Evolutionary conservation across 805 yeast genomes (phyloP).

Genomic region (Candida hungchunana): DNA sequence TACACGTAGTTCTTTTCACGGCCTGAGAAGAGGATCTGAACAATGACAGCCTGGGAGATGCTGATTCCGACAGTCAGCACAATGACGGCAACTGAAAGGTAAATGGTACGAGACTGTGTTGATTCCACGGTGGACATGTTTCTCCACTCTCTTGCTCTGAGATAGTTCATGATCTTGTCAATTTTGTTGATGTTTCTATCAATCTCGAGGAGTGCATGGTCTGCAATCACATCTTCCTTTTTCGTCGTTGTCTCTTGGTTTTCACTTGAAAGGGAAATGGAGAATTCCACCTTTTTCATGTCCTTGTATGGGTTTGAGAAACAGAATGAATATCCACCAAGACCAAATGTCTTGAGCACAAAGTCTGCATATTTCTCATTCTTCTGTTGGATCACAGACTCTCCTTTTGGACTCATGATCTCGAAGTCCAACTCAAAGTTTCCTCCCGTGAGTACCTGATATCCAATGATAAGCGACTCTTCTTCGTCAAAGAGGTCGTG

Average conservation of each 20-base stretch:
- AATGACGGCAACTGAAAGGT: conserved; percentile 69
- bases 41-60: conserved; percentile 70
- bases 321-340: conserved; percentile 65
- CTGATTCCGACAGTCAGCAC: conserved; percentile 74
- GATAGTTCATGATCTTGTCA: conserved; percentile 66
- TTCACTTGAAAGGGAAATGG: conserved; percentile 45
- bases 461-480: conserved; percentile 37
- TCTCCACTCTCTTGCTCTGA: conserved; percentile 95
- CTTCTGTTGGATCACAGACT: conserved; percentile 42
- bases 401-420: conserved; percentile 51
- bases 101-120: conserved; percentile 74
- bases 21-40: conserved; percentile 70
- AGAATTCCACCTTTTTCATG: conserved; percentile 60
- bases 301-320: conserved; percentile 62
- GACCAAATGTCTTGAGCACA: conserved; percentile 49
- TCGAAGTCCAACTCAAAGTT: conserved; percentile 63
- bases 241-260: conserved; percentile 30
- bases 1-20: conserved; percentile 38
- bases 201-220: conserved; percentile 51
- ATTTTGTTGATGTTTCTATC: conserved; percentile 56
- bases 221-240: conserved; percentile 48
- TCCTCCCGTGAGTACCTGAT: conserved; percentile 58
- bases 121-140: conserved; percentile 87
- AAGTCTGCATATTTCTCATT: conserved; percentile 65
- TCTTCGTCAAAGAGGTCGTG: conserved; percentile 33